A percentile compares a stretch with the other conserved stretches of the same genome.
These are phyloP conservation scores for Colletotrichum lupini DNA, from an alignment of 2,329 filamentous ascomycete genomes.

Conservation along the genomic window DNA sequence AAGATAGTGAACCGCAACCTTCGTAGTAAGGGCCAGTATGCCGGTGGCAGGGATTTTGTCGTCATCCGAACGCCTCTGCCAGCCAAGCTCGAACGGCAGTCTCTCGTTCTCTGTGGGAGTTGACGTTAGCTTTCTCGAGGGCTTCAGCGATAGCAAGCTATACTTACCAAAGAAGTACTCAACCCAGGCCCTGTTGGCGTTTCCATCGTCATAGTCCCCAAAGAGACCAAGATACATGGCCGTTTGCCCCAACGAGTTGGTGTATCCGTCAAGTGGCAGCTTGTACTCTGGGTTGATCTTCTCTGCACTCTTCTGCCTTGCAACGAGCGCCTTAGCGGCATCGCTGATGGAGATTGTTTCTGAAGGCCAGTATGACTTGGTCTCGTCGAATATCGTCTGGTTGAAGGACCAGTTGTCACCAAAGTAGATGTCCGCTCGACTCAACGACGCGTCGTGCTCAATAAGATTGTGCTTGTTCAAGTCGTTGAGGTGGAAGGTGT, in stretches of 20 bases:
- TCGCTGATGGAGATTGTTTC: constrained; percentile 2
- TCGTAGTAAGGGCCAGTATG: constrained; percentile 7
- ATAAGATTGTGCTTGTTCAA: constrained; percentile 38
- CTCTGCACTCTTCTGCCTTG: constrained; percentile 34
- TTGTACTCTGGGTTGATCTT: constrained; percentile 40
- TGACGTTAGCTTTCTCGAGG: neutral
- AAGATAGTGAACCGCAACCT: constrained; percentile 18
- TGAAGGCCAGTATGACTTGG: constrained; percentile 18
- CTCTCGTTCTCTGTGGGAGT: constrained; percentile 6
- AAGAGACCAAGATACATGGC: constrained; percentile 36
- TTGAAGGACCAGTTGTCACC: constrained; percentile 45
- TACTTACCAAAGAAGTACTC: constrained; percentile 31
- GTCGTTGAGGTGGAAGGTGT: constrained; percentile 40
- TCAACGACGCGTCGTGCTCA: constrained; percentile 31
- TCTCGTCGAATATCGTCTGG: constrained; percentile 40
- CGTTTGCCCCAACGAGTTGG: constrained; percentile 34
- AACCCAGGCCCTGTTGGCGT: constrained; percentile 35
- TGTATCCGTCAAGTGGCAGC: constrained; percentile 15
- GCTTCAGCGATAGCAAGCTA: neutral
- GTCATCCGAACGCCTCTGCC: constrained; percentile 17
- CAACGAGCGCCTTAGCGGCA: constrained; percentile 42
- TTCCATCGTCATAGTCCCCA: constrained; percentile 33
- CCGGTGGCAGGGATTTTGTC: constrained; percentile 22
- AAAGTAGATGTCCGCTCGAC: constrained; percentile 41
- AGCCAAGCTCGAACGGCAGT: constrained; percentile 6